Conservation (phyloP, 148 eudicot species). For the Spergularia marina region DNA sequence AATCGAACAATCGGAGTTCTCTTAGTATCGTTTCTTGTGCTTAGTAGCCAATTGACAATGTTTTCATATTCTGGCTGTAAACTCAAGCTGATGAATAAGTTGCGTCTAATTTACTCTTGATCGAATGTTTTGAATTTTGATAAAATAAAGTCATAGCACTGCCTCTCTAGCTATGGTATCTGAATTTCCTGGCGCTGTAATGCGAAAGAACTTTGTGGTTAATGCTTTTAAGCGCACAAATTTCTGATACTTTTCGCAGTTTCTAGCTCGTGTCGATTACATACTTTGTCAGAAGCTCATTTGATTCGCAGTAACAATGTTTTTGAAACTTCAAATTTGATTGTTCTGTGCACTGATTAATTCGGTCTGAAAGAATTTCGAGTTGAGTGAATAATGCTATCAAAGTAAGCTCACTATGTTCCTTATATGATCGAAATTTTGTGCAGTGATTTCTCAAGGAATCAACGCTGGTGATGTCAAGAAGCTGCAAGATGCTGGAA, state of each 20-base stretch:
- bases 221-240: too few species aligned
- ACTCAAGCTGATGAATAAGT: neutral
- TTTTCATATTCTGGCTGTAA: neutral
- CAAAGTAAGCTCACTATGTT: neutral
- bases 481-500: constrained; percentile 95
- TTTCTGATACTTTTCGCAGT: neutral
- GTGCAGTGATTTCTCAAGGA: constrained; percentile 77
- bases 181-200: too few species aligned
- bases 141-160: too few species aligned
- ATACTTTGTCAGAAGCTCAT: neutral
- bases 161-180: too few species aligned
- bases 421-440: neutral
- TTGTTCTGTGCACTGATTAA: too few species aligned
- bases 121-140: too few species aligned
- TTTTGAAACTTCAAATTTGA: neutral
- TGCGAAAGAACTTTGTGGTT: too few species aligned
- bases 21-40: too few species aligned
- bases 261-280: neutral
- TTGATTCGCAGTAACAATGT: neutral
- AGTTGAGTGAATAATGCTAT: neutral
- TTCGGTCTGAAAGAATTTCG: too few species aligned
- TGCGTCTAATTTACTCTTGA: neutral
- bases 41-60: too few species aligned
- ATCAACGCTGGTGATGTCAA: constrained; percentile 95
- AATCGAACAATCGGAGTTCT: too few species aligned